Evolutionary conservation across 768 basidiomycete genomes (phyloP).

Genomic region (Heimioporus sp.): DNA sequence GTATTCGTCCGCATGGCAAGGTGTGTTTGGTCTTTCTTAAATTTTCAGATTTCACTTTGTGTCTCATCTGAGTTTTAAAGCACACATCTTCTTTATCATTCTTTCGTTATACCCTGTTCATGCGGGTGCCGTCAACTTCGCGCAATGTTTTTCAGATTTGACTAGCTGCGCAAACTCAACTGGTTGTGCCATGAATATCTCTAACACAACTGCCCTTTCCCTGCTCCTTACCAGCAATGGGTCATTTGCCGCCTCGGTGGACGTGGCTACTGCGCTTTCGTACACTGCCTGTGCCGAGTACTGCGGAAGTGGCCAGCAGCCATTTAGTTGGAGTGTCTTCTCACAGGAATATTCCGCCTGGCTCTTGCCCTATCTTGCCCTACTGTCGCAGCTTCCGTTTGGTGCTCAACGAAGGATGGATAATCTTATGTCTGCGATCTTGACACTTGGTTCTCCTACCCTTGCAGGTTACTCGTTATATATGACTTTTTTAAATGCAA

Average conservation of each 20-base stretch:
- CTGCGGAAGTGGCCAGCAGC: slow-evolving; percentile 15
- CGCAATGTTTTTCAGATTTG: slow-evolving; percentile 12
- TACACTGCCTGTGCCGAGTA: neutral
- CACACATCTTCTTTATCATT: too few relatives aligned
- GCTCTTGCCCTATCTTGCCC: slow-evolving; percentile 48
- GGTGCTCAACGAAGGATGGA: slow-evolving; percentile 39
- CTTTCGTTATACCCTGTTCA: too few relatives aligned
- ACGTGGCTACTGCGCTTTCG: slow-evolving; percentile 9
- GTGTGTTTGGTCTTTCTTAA: too few relatives aligned
- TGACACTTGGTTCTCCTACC: slow-evolving; percentile 44
- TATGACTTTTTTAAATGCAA: slow-evolving; percentile 42
- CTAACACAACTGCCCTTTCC: slow-evolving; percentile 10
- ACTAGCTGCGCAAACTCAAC: neutral
- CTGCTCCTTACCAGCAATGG: slow-evolving; percentile 13
- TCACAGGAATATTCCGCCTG: slow-evolving; percentile 41
- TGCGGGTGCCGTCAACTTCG: too few relatives aligned
- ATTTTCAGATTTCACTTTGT: too few relatives aligned
- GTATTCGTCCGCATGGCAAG: too few relatives aligned
- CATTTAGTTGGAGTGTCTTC: slow-evolving; percentile 23
- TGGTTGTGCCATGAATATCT: slow-evolving; percentile 2
- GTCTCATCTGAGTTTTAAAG: too few relatives aligned
- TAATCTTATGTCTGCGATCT: slow-evolving; percentile 40
- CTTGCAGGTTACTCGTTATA: slow-evolving; percentile 46
- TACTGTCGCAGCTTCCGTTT: slow-evolving; percentile 51
- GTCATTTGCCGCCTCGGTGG: neutral